These are phyloP conservation scores for Hsuehochloa calcarea DNA, from an alignment of 176 grass and related monocot genomes.

Conservation along the genomic window DNA sequence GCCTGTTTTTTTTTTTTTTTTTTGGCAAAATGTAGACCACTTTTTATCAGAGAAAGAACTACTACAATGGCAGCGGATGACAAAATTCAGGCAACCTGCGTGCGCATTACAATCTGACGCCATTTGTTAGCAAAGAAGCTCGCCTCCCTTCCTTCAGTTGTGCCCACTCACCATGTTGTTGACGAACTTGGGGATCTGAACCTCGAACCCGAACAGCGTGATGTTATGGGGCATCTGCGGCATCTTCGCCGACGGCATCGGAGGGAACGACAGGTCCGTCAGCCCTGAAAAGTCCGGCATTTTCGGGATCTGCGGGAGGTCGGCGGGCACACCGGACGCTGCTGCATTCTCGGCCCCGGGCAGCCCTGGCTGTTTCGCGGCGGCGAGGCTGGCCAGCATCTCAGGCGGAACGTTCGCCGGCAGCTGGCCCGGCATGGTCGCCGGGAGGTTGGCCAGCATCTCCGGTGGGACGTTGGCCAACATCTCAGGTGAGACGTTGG, in stretches of 20 bases:
- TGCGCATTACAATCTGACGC: background rate
- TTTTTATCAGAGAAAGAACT: background rate
- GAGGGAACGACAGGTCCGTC: slow-evolving; percentile 38
- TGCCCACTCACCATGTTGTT: slow-evolving; percentile 29
- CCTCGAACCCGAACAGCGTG: slow-evolving; percentile 40
- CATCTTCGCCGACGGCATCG: slow-evolving; percentile 47
- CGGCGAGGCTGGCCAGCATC: slow-evolving; percentile 29
- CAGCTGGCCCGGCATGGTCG: background rate
- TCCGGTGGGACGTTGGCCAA: slow-evolving; percentile 3
- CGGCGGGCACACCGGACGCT: background rate
- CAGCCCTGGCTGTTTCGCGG: background rate
- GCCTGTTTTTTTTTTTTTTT: background rate
- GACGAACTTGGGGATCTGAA: slow-evolving; percentile 47
- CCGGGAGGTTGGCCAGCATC: slow-evolving; percentile 2
- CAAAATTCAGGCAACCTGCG: background rate
- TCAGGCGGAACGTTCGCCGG: slow-evolving; percentile 39
- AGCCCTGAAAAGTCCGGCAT: slow-evolving; percentile 48
- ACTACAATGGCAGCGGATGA: background rate
- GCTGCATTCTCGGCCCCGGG: background rate
- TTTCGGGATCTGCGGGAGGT: slow-evolving; percentile 38
- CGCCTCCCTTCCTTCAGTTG: background rate
- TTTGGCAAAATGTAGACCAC: background rate
- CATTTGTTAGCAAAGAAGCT: background rate
- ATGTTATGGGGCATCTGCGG: slow-evolving; percentile 43
- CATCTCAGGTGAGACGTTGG: background rate